Evolutionary conservation across 257 asterid species (phyloP).

Genomic region (Solanum sitiens): DNA sequence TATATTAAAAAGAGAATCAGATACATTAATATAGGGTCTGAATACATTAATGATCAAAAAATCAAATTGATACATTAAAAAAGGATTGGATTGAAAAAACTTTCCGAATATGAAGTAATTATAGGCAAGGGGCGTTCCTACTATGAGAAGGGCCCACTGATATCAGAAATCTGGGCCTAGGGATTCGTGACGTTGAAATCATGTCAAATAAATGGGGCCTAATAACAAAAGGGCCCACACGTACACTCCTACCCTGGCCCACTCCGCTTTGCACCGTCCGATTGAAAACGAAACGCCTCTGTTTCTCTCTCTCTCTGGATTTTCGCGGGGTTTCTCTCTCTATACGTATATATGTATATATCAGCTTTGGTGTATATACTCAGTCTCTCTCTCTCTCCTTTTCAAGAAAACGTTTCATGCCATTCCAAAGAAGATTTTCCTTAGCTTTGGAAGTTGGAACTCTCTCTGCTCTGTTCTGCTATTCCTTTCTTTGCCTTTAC

Average conservation of each 20-base stretch:
- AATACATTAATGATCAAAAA: too few relatives aligned
- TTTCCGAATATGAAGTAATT: background rate
- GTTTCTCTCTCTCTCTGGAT: background rate
- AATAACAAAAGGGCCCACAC: background rate
- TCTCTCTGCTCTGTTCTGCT: constrained; percentile 20
- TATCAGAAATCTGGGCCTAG: constrained; percentile 18
- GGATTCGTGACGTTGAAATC: constrained; percentile 23
- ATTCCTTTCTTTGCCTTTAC: constrained; percentile 54
- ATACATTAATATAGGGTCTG: too few relatives aligned
- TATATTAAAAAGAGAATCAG: too few relatives aligned
- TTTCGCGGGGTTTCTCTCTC: constrained; percentile 27
- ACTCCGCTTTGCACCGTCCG: constrained; percentile 23
- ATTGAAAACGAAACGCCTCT: constrained; percentile 21
- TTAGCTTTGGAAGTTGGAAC: background rate
- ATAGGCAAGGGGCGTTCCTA: rapidly evolving
- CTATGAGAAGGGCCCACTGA: background rate
- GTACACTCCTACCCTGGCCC: constrained; percentile 6
- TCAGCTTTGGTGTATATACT: background rate
- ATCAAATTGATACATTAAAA: too few relatives aligned
- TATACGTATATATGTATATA: background rate
- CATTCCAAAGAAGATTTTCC: constrained; percentile 35
- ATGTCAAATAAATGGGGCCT: constrained; percentile 2
- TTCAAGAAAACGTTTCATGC: constrained; percentile 23
- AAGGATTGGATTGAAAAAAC: too few relatives aligned
- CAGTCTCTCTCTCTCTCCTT: constrained; percentile 8